Base-by-base conservation (phyloP, 179 eudicot species). In the Beta lomatogona region DNA sequence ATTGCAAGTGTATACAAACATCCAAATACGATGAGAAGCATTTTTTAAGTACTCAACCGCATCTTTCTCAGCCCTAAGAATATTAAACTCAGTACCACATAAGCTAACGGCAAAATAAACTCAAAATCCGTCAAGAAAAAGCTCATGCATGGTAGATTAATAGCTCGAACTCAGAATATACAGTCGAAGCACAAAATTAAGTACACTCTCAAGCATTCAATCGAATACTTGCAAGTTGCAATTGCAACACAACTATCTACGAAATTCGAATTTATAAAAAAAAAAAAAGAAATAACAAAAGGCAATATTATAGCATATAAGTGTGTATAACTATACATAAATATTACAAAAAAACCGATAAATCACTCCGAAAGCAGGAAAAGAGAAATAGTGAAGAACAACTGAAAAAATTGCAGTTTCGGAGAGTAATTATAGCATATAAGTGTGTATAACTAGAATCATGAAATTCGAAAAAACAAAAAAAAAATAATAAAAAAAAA, bases 91-190 rank as follows among this genome's bases (percentile, higher is more conserved):
- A 21, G 25, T 10, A 66, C 25, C 19, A 50, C 36, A 70, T 12
- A 7, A 36, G 15, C 46, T 21, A 25, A 22, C 28, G 11, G 11
- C n/a, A 45, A 82, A 52, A 28, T 8, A 18, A 81, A 44, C 79
- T n/a, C 4, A 57, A 65, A 65, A 53, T 16, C 28, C 18, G 53
- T 46, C 45, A 55, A 69, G 22, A 70, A 69, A 79, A 79, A 8
- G 5, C 80, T 25, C 78, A 78, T 77, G 85, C 85, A 82, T 61
- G 78, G 71, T 9, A 7, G 72, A 61, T 77, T 21, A 31, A 55
- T 7, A 31, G n/a, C 69, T 44, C 53, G 14, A 75, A 76, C 25
- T 18, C 63, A 13, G 12, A 65, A 64, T 46, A 46, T 75, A 75
- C 44, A 67, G 73, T 31, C 55, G 15, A 25, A 36, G 4, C 70